Percentiles rank a stretch among this genome's conserved stretches.
phyloP scores from a whole-genome alignment of 345 rosid species.

The Syzygium oleosum region DNA sequence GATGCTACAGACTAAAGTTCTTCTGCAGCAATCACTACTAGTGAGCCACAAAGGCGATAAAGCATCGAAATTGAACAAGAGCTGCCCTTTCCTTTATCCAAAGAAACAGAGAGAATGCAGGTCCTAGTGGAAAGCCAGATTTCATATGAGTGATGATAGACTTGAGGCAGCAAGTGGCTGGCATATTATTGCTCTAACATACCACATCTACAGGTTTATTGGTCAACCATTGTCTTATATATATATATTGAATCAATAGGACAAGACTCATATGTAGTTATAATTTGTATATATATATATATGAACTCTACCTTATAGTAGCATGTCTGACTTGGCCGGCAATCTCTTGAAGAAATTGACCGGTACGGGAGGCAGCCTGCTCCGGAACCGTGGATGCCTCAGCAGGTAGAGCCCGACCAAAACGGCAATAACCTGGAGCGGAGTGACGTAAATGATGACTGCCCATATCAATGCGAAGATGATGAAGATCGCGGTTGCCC shows the following conservation, averaged over 20 bases:
- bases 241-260: background rate
- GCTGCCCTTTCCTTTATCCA: background rate
- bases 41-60: background rate
- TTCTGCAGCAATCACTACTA: background rate
- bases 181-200: background rate
- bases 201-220: background rate
- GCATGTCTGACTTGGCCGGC: conserved; percentile 35
- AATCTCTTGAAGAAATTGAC: conserved; percentile 43
- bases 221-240: background rate
- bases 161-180: background rate
- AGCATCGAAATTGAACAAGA: background rate
- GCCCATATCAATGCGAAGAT: conserved; percentile 30
- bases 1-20: background rate
- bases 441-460: conserved; percentile 31
- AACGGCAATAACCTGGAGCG: conserved; percentile 31
- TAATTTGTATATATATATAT: background rate
- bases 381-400: conserved; percentile 40
- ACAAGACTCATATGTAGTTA: background rate
- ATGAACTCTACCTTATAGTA: conserved; percentile 12
- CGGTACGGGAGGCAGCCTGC: conserved; percentile 32
- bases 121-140: background rate
- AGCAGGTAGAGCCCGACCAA: conserved; percentile 24
- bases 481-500: conserved; percentile 31
- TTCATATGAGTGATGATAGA: background rate
- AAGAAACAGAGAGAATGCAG: background rate